Evolutionary conservation across 495 filamentous ascomycete species (phyloP), one percentile per base, ranked within the genome.

Genomic region (Hamigera avellanea): DNA sequence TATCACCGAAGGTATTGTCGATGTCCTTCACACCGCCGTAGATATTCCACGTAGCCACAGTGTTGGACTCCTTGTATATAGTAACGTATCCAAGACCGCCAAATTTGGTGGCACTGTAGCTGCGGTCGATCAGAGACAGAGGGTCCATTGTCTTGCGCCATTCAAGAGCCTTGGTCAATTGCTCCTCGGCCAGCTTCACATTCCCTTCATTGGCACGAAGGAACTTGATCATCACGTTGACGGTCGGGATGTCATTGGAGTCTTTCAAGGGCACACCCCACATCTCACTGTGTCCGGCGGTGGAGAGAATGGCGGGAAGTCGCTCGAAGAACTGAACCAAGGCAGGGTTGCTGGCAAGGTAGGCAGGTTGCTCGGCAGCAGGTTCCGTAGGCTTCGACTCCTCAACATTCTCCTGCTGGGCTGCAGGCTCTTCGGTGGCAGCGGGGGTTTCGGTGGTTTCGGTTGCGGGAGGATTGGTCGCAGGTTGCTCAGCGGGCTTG

Each of bases 211-310:
- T 94, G 46, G 86, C 87, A 39, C 86, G 81, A 19, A 95, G 73
- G 59, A 86, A 94, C 63, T 94, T 95, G 50, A 93, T 85, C 35
- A 93, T 57, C 31, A 95, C 72, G 41, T 93, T 76, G 47, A 76
- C 75, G n/a, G 79, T 88, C 30, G 75, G 78, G 29, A 87, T 62
- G 48, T 83, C 71, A 4, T 49, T 59, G 12, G 63, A 63, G 27
- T 75, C 70, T 33, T 66, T 65, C 32, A 75, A 55, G 23, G 53
- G 39, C 7, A 94, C 72, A 9, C 86, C 86, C 77, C 85, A 94
- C 63, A 93, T 76, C 56, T 91, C 83, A 26, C 58, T 52, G 49
- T 88, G 68, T 18, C 60, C 59, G 6, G 69, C 57, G 21, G 63
- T 59, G 17, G 51, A 49, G 33, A 77, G 51, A 37, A 81, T 62